Evolutionary conservation across 345 rosid genomes (phyloP), one percentile per base, ranked within the genome.

Genomic region (Heritiera fomes): DNA sequence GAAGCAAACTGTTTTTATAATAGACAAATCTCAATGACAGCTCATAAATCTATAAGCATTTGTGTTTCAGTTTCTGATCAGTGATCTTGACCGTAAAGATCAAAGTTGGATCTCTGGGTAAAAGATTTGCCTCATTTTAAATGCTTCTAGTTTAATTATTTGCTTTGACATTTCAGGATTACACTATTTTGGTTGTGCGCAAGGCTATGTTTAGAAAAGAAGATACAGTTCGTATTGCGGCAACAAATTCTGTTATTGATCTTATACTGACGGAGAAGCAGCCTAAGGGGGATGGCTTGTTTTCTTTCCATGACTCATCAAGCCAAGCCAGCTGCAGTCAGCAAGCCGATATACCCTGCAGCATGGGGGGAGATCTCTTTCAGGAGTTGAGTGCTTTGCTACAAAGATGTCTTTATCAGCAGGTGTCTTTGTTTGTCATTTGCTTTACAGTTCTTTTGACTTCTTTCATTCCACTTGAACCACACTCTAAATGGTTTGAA

Each of bases 251-350:
- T 55, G 81, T 90, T 75, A 74, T 84, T 72, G 87, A 88, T 82
- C 91, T 92, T 75, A 87, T 92, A 81, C 81, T 92, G 80, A 89
- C 88, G 56, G 97, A 94, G 80, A 90, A 91, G 81, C 87, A 90
- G 77, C 80, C 90, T 79, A 88, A 82, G 80, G 82, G 65, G 77
- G 85, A 84, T 77, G 79, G 85, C 78, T 80, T 75, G 47, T 81
- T 90, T 84, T 80, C 87, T 79, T 82, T 87, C 80, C 93, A 90
- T 87, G 97, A 94, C 81, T 90, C 98, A 41, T 88, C 93, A 80
- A 94, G 98, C 88, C 95, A 94, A 88, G 92, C 98, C 79, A 90
- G 98, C 80, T 77, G 90, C 87, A 94, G 98, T 84, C 98, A 94
- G 86, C 95, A 91, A 73, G 85, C 89, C 79, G 93, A 88, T 80